A percentile compares a stretch with the other conserved stretches of the same genome.
Conservation (phyloP, 2,329 filamentous ascomycete species). For the Tolypocladium cylindrosporum region DNA sequence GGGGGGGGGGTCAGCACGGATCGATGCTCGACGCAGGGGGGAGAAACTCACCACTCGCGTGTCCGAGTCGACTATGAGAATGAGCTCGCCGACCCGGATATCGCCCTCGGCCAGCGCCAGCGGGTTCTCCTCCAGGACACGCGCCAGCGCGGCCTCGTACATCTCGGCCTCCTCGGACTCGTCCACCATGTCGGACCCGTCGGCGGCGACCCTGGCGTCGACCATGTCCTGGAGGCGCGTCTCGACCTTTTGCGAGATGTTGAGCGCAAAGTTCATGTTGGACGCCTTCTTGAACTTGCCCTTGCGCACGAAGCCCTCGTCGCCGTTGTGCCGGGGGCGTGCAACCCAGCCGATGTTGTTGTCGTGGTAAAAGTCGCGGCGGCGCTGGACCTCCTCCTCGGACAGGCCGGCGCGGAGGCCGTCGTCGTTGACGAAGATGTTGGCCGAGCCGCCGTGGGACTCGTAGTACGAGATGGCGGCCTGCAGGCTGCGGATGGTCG, state of each 20-base stretch:
- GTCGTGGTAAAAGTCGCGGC: slow-evolving; percentile 38
- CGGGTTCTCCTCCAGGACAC: slow-evolving; percentile 36
- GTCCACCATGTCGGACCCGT: slow-evolving; percentile 11
- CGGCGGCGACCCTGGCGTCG: slow-evolving; percentile 8
- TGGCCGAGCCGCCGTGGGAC: slow-evolving; percentile 31
- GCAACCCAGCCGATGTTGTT: slow-evolving; percentile 37
- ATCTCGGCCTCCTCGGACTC: slow-evolving; percentile 27
- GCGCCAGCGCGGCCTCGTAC: slow-evolving; percentile 38
- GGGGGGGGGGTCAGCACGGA: not conserved
- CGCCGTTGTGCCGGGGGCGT: slow-evolving; percentile 34
- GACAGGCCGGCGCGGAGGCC: slow-evolving; percentile 44
- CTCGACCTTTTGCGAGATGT: slow-evolving; percentile 52
- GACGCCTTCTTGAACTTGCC: slow-evolving; percentile 67
- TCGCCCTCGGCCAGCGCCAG: slow-evolving; percentile 49
- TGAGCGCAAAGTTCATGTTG: slow-evolving; percentile 66
- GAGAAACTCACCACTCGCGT: slow-evolving; percentile 41
- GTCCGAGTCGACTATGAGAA: slow-evolving; percentile 59
- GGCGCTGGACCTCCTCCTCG: slow-evolving; percentile 26
- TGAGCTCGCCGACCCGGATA: slow-evolving; percentile 51
- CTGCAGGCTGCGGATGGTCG: slow-evolving; percentile 37
- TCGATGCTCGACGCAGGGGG: no score
- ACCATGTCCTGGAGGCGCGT: slow-evolving; percentile 36
- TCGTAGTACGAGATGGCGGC: slow-evolving; percentile 40
- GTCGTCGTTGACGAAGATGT: slow-evolving; percentile 54
- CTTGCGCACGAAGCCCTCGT: slow-evolving; percentile 38